Evolutionary conservation across 2,329 filamentous ascomycete genomes (phyloP).

Genomic region (Rhynchosporium graminicola): DNA sequence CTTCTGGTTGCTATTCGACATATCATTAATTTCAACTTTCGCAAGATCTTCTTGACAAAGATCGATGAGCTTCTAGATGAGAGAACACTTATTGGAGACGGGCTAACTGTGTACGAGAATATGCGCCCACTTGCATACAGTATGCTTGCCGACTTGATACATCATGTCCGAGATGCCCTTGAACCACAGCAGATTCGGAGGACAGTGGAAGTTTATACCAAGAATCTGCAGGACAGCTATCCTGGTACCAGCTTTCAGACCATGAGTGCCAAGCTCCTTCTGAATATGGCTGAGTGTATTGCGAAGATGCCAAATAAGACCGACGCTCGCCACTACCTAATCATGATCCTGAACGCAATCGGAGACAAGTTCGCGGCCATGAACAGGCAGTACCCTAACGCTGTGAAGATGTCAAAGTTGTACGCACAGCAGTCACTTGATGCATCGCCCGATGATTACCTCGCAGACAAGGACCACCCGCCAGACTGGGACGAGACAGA

Average conservation of each 20-base stretch:
- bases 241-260: slow-evolving; percentile 98
- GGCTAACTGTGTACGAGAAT: slow-evolving; percentile 93
- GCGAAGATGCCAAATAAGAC: slow-evolving; percentile 90
- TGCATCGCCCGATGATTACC: slow-evolving; percentile 72
- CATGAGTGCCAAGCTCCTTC: slow-evolving; percentile 94
- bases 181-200: slow-evolving; percentile 88
- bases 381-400: slow-evolving; percentile 94
- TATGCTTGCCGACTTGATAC: slow-evolving; percentile 97
- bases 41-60: slow-evolving; percentile 90
- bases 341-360: slow-evolving; percentile 97
- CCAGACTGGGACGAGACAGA: slow-evolving; percentile 98
- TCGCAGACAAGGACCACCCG: slow-evolving; percentile 75
- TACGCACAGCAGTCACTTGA: slow-evolving; percentile 67
- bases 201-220: slow-evolving; percentile 96
- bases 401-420: slow-evolving; percentile 84
- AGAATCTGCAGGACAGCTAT: slow-evolving; percentile 91
- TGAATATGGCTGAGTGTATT: slow-evolving; percentile 99
- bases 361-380: slow-evolving; percentile 98
- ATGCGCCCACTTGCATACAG: slow-evolving; percentile 96
- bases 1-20: slow-evolving; percentile 94
- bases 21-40: slow-evolving; percentile 98
- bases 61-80: slow-evolving; percentile 96
- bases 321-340: slow-evolving; percentile 90
- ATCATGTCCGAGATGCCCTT: slow-evolving; percentile 91
- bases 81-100: slow-evolving; percentile 90